Conservation (phyloP, 225 moss, liverwort and hornwort genomes). For the Physcomitrellopsis africana region DNA sequence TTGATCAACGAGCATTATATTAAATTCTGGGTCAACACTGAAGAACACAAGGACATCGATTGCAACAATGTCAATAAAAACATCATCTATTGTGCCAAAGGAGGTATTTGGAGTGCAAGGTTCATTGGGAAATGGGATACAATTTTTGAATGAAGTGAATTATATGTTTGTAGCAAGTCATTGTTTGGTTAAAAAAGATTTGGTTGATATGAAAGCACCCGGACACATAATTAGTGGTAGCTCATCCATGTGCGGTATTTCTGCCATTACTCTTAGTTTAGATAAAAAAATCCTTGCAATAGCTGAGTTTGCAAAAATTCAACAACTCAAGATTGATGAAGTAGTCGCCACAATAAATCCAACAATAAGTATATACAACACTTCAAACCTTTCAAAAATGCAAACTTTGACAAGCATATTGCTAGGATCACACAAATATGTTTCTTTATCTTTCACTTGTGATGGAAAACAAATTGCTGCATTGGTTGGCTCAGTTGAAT, state of each 20-base stretch:
- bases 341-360: conserved; percentile 13
- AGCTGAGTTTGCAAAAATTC: conserved; percentile 51
- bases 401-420: conserved; percentile 44
- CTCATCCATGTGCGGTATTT: conserved; percentile 56
- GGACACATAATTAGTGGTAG: conserved; percentile 42
- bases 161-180: conserved; percentile 60
- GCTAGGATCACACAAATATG: conserved; percentile 52
- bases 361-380: conserved; percentile 49
- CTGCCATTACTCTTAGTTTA: conserved; percentile 56
- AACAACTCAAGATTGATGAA: neutral
- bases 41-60: no score
- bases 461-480: conserved; percentile 71
- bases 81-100: conserved; percentile 30
- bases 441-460: conserved; percentile 68
- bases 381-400: conserved; percentile 51
- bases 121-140: conserved; percentile 51
- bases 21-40: no score
- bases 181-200: conserved; percentile 51
- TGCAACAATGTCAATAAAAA: no score
- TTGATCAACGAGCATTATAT: no score
- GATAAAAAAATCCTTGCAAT: conserved; percentile 53
- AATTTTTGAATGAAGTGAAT: conserved; percentile 63
- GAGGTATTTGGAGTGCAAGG: conserved; percentile 67
- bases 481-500: conserved; percentile 67
- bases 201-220: conserved; percentile 43